A percentile compares a stretch with the other conserved stretches of the same genome.
phyloP scores from a whole-genome alignment of 768 basidiomycete genomes.

The Suillus paluster region DNA sequence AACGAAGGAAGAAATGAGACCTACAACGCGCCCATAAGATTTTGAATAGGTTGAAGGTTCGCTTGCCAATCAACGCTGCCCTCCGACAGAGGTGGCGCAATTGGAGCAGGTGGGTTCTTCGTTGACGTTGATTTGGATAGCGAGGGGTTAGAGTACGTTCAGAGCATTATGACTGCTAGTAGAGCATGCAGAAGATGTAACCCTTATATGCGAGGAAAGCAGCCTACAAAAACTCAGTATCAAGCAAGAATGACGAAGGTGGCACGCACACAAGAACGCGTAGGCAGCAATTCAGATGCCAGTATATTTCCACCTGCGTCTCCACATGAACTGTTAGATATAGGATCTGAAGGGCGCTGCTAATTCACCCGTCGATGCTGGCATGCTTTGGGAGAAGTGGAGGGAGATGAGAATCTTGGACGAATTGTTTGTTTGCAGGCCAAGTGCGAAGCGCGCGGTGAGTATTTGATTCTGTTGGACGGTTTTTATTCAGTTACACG shows the following conservation, averaged over 20 bases:
- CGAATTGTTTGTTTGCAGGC: constrained; percentile 19
- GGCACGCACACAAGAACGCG: constrained; percentile 80
- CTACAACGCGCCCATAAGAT: constrained; percentile 85
- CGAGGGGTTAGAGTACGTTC: constrained; percentile 54
- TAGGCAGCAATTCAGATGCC: too few relatives aligned
- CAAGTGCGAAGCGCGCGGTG: neutral
- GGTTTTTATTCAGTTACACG: neutral
- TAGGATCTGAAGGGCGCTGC: constrained; percentile 82
- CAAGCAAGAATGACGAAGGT: neutral
- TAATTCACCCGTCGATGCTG: constrained; percentile 67
- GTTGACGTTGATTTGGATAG: constrained; percentile 15
- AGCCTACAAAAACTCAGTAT: constrained; percentile 66
- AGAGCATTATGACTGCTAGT: constrained; percentile 68
- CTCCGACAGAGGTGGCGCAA: too few relatives aligned
- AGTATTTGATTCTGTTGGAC: neutral
- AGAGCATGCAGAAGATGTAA: constrained; percentile 69
- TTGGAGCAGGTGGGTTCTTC: too few relatives aligned
- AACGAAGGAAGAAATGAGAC: constrained; percentile 28
- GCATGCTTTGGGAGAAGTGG: constrained; percentile 87
- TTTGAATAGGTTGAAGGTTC: too few relatives aligned
- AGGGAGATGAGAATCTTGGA: constrained; percentile 82
- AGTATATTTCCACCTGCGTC: too few relatives aligned
- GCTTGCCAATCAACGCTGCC: too few relatives aligned
- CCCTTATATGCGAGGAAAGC: constrained; percentile 74
- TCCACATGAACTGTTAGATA: constrained; percentile 88